phyloP scores from a whole-genome alignment of 306 rosid genomes.

The Crotalaria pallida region DNA sequence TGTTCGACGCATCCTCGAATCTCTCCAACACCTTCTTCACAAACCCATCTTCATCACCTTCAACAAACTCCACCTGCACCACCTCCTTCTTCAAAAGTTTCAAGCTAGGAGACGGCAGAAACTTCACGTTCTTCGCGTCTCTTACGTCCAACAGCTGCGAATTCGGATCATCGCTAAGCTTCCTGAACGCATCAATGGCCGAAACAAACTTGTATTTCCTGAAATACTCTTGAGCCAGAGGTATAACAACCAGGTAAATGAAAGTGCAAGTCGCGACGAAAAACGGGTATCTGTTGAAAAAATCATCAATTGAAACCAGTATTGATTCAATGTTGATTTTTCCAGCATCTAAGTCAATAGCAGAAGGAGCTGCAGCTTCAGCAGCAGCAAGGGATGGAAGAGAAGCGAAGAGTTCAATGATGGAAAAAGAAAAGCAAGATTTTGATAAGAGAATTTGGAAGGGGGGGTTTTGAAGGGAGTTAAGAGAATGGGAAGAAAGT shows the following conservation, averaged over 20 bases:
- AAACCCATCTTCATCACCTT: conserved; percentile 68
- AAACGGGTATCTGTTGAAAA: conserved; percentile 67
- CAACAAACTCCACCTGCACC: conserved; percentile 50
- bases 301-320: conserved; percentile 58
- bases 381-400: conserved; percentile 56
- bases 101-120: conserved; percentile 66
- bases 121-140: conserved; percentile 50
- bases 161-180: conserved; percentile 56
- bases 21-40: conserved; percentile 50
- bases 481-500: not conserved
- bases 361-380: conserved; percentile 37
- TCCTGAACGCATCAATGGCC: conserved; percentile 72
- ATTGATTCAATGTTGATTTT: conserved; percentile 64
- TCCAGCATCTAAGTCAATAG: conserved; percentile 36
- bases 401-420: conserved; percentile 37
- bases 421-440: conserved; percentile 28
- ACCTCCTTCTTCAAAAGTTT: conserved; percentile 62
- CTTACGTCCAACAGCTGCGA: conserved; percentile 77
- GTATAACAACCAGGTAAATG: conserved; percentile 73
- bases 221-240: conserved; percentile 49
- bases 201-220: conserved; percentile 63
- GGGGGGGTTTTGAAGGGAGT: conserved; percentile 14
- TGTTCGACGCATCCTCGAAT: conserved; percentile 49
- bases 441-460: conserved; percentile 6
- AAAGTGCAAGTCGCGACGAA: conserved; percentile 79